Percentiles rank a stretch among this genome's conserved stretches.
These are phyloP conservation scores for Fomitopsis pinicola DNA, from an alignment of 1,284 basidiomycete genomes.

Conservation along the genomic window DNA sequence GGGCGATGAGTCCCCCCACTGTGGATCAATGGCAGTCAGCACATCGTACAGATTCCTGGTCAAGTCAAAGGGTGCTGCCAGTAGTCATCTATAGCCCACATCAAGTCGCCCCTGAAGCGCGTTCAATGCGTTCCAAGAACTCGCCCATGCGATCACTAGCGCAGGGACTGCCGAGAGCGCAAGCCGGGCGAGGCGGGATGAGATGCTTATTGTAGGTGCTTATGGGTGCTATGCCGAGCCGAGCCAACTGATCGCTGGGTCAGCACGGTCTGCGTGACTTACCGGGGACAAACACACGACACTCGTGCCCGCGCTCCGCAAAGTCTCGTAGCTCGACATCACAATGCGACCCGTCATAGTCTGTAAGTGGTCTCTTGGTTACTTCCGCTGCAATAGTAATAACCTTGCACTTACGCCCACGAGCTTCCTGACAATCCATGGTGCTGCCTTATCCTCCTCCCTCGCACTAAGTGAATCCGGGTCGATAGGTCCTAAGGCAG, in stretches of 20 bases:
- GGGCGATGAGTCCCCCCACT: not conserved
- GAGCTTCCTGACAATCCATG: not conserved
- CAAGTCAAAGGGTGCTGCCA: no score
- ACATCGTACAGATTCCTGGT: no score
- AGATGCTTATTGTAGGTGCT: no score
- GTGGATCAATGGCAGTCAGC: no score
- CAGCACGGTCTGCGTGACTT: not conserved
- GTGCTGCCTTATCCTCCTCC: not conserved
- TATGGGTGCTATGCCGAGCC: no score
- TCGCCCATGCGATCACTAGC: no score
- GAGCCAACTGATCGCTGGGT: not conserved
- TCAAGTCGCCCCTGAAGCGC: no score
- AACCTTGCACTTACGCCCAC: not conserved
- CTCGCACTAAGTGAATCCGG: not conserved
- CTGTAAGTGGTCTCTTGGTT: not conserved
- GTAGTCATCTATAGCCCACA: no score
- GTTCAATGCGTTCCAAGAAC: no score
- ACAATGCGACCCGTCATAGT: not conserved
- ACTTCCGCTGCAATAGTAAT: not conserved
- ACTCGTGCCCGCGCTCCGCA: not conserved
- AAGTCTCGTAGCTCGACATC: not conserved
- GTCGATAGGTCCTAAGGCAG: not conserved
- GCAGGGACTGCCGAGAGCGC: no score
- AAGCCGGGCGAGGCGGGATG: no score
- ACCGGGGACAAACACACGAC: not conserved